phyloP scores from a whole-genome alignment of 2,329 filamentous ascomycete species.

The Tolypocladium endophyticum region DNA sequence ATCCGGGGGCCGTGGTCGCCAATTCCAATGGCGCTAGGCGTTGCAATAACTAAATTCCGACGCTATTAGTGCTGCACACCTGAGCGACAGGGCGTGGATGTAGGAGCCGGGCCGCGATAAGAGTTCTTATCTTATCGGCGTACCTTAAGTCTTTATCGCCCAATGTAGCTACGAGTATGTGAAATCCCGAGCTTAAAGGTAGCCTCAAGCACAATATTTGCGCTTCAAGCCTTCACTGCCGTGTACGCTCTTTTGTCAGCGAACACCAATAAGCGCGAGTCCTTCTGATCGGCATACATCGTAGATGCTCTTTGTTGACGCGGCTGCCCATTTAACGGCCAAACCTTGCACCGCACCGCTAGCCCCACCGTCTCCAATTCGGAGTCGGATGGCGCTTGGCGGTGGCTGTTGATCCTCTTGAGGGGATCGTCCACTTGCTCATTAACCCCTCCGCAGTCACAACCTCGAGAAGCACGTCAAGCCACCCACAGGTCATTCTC shows the following conservation, averaged over 20 bases:
- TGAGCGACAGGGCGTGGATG: constrained; percentile 2
- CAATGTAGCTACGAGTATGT: neutral
- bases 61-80: constrained; percentile 5
- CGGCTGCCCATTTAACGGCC: neutral
- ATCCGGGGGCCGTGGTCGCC: constrained; percentile 28
- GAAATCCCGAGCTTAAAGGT: neutral
- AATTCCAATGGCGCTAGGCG: constrained; percentile 31
- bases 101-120: neutral
- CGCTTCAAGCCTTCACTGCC: neutral
- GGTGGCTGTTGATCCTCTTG: neutral
- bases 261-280: neutral
- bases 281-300: neutral
- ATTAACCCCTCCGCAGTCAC: neutral
- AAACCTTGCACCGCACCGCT: neutral
- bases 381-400: neutral
- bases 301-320: neutral
- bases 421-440: neutral
- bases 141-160: neutral
- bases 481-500: neutral
- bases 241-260: neutral
- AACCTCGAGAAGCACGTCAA: neutral
- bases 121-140: constrained; percentile 8
- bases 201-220: neutral
- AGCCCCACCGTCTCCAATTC: neutral
- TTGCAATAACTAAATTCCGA: constrained; percentile 24